A percentile compares a stretch with the other conserved stretches of the same genome.
These are phyloP conservation scores for Draba incana DNA, from an alignment of 345 rosid species.

Conservation along the genomic window DNA sequence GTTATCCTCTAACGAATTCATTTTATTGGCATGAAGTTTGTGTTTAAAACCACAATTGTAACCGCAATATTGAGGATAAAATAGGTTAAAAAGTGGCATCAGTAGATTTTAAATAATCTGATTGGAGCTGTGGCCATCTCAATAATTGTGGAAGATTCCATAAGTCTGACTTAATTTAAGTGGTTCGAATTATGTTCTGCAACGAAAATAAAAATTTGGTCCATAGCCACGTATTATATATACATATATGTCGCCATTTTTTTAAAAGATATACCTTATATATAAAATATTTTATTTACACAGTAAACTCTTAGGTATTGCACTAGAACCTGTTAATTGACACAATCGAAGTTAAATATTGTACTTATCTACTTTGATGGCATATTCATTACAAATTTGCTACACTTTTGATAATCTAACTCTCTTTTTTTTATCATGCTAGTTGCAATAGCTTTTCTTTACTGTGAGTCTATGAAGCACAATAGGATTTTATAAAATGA, in stretches of 20 bases:
- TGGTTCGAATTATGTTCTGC: slow-evolving; percentile 28
- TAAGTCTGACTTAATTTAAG: slow-evolving; percentile 26
- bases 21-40: not conserved
- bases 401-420: no score
- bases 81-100: slow-evolving; percentile 14
- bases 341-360: no score
- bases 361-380: not conserved
- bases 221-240: not conserved
- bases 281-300: no score
- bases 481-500: not conserved
- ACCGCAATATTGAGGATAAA: not conserved
- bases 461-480: not conserved
- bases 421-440: not conserved
- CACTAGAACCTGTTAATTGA: no score
- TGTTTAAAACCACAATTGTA: slow-evolving; percentile 2
- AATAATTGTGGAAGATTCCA: slow-evolving; percentile 40
- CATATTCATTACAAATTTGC: not conserved
- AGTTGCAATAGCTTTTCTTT: not conserved
- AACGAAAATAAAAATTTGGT: slow-evolving; percentile 18
- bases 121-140: slow-evolving; percentile 32
- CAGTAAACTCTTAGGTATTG: no score
- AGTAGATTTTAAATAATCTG: slow-evolving; percentile 3
- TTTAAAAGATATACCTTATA: no score
- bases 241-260: not conserved
- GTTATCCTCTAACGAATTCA: no score